Evolutionary conservation across 352 stramenopile genomes (phyloP).

Genomic region (Pythium periplocum): DNA sequence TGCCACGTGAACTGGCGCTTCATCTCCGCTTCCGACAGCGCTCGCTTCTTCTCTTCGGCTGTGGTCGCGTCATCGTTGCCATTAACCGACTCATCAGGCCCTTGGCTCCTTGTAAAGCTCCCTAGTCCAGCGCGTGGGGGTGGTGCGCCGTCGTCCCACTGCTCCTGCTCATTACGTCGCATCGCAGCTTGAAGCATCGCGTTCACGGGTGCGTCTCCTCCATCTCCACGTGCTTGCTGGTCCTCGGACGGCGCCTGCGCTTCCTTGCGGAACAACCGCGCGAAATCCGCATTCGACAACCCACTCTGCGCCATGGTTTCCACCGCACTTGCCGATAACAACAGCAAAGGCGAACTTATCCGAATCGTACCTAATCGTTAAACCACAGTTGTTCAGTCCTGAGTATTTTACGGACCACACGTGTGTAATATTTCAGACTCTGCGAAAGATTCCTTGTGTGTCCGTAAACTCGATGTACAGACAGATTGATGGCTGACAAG

Average conservation of each 20-base stretch:
- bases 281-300: constrained; percentile 76
- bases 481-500: no score
- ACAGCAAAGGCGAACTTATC: constrained; percentile 1
- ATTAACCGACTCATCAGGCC: neutral
- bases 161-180: constrained; percentile 17
- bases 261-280: constrained; percentile 53
- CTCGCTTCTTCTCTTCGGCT: constrained; percentile 10
- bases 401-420: no score
- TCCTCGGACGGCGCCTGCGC: constrained; percentile 5
- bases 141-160: constrained; percentile 15
- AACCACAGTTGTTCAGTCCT: no score
- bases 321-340: no score
- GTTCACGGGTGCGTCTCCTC: constrained; percentile 12
- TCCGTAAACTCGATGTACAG: no score
- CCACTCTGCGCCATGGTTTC: constrained; percentile 2
- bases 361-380: constrained; percentile 2
- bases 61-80: constrained; percentile 12
- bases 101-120: neutral
- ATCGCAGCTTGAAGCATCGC: constrained; percentile 22
- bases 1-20: constrained; percentile 77
- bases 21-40: constrained; percentile 14
- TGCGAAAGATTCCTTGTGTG: no score
- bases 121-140: constrained; percentile 8
- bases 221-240: neutral
- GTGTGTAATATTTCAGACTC: no score